phyloP scores from a whole-genome alignment of 2,329 filamentous ascomycete genomes.

The Mariannaea elegans region DNA sequence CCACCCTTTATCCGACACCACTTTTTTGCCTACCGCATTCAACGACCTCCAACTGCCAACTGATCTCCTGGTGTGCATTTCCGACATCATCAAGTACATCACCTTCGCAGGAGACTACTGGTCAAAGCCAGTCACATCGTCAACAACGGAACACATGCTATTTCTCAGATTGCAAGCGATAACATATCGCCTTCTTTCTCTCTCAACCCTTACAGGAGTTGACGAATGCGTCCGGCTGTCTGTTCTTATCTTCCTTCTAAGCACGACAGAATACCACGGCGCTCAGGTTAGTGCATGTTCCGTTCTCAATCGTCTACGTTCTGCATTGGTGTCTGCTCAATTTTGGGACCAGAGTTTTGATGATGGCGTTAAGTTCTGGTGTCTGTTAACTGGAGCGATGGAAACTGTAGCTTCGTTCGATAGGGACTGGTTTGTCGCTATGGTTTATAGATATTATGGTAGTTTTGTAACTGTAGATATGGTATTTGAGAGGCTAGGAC shows the following conservation, averaged over 20 bases:
- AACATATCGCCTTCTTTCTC: background rate
- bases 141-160: background rate
- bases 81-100: no score
- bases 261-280: conserved; percentile 6
- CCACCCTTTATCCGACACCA: no score
- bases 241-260: background rate
- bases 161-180: conserved; percentile 11
- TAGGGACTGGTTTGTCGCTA: no score
- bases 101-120: background rate
- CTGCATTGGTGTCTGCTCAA: background rate
- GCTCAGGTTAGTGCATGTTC: background rate
- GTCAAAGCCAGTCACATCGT: background rate
- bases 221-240: conserved; percentile 3
- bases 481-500: no score
- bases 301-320: background rate
- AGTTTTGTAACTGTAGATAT: no score
- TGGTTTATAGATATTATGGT: no score
- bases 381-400: no score
- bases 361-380: no score
- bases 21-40: no score
- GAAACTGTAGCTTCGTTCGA: no score
- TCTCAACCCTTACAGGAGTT: background rate
- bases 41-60: no score
- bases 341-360: background rate
- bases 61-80: no score